Base-by-base conservation (phyloP, 208 protist species). In the Acanthamoeba quina region DNA sequence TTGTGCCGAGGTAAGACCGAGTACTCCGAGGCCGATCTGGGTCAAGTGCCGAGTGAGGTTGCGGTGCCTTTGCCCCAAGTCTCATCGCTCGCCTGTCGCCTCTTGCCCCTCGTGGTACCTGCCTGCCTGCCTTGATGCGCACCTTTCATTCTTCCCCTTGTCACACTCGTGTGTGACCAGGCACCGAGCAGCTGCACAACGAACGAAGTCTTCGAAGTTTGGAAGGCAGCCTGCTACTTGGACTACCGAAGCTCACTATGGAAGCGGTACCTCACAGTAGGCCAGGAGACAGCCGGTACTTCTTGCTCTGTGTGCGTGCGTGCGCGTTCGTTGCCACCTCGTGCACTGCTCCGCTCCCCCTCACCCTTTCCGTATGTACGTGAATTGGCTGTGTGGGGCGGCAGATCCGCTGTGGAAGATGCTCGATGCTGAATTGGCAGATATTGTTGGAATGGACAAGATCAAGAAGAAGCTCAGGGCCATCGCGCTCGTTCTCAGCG, bases 381-480 rank as follows among this genome's bases (percentile, higher is more conserved):
- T 54, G 49, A 3, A 54, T 17, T 3, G 49, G 49, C 49, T 15
- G 49, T 62, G 56, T 5, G 4, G 9, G 56, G 5, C 1, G 5
- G 15, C 56, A 62, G 66, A 74, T 74, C 31, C 11, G 66, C n/a
- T 74, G 31, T 74, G 31, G 31, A 44, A 74, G 66, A 44, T 44
- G 31, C 66, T 74, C n/a, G 66, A 74, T 34, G 21, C 4, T 31
- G 31, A 74, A 44, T n/a, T 74, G 5, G 66, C 66, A 11, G 31
- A 74, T 4, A 74, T 74, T 44, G 66, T 74, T 44, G 66, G 66
- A 31, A 31, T 74, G 31, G n/a, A 15, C 13, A 13, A 74, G 66
- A 44, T 74, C 66, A 74, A 74, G 66, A 10, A 74, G 19, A 31
- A 74, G 66, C 66, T 74, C 66, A 74, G 19, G 66, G 66, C 66